These are phyloP conservation scores for Salix caprea DNA, from an alignment of 345 rosid species.

Conservation along the genomic window DNA sequence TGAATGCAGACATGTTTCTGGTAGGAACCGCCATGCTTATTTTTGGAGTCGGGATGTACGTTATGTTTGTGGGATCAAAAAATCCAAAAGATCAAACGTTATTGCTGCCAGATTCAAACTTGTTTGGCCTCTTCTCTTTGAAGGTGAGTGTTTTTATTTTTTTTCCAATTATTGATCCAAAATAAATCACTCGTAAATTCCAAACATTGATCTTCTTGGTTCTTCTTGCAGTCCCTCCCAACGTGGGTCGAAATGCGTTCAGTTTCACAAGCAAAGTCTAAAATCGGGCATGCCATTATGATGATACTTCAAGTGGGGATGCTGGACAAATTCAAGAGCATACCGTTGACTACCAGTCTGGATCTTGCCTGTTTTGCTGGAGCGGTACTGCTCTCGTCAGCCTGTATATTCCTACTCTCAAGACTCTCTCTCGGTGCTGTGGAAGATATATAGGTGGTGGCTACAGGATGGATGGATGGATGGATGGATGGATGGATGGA, in stretches of 20 bases:
- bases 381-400: constrained; percentile 51
- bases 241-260: constrained; percentile 50
- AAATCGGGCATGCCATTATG: constrained; percentile 60
- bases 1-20: constrained; percentile 58
- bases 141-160: constrained; percentile 21
- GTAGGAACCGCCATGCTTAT: constrained; percentile 61
- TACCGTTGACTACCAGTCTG: constrained; percentile 43
- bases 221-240: constrained; percentile 41
- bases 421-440: constrained; percentile 29
- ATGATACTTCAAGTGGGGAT: constrained; percentile 73
- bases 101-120: constrained; percentile 35
- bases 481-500: background rate
- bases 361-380: constrained; percentile 75
- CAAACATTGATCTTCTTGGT: background rate
- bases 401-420: constrained; percentile 54
- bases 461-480: background rate
- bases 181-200: background rate
- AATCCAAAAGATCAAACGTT: constrained; percentile 12
- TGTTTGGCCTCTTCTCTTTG: constrained; percentile 50
- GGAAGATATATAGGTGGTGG: constrained; percentile 1
- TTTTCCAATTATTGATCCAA: background rate
- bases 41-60: constrained; percentile 55
- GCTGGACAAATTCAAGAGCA: constrained; percentile 54
- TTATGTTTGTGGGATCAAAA: constrained; percentile 55
- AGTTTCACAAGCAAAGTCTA: constrained; percentile 57